phyloP scores from a whole-genome alignment of 768 basidiomycete genomes.

The Trametes maxima region DNA sequence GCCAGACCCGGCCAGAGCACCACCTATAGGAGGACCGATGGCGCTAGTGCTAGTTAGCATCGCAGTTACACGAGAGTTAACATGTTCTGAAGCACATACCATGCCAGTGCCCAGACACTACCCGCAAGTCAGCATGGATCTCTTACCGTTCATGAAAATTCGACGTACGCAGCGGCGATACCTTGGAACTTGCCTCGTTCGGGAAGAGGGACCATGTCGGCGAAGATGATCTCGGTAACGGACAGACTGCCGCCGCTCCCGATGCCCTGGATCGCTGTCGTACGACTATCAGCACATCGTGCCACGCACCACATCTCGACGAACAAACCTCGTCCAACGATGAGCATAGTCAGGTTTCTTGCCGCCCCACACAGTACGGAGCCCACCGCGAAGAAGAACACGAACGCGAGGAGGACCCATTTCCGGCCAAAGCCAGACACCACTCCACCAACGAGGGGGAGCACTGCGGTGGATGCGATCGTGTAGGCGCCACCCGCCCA shows the following conservation, averaged over 20 bases:
- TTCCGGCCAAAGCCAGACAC: conserved; percentile 18
- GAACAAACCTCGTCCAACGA: conserved; percentile 37
- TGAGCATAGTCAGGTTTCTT: conserved; percentile 42
- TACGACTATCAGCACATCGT: not conserved
- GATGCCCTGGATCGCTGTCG: conserved; percentile 28
- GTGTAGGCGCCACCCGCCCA: conserved; percentile 38
- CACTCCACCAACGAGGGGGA: conserved; percentile 38
- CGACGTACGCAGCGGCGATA: conserved; percentile 18
- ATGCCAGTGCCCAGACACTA: conserved; percentile 23
- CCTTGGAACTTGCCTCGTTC: conserved; percentile 39
- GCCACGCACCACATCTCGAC: not conserved
- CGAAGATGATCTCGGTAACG: conserved; percentile 28
- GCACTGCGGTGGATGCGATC: conserved; percentile 38
- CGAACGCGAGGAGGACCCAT: conserved; percentile 31
- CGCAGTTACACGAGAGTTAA: not conserved
- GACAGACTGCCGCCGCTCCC: conserved; percentile 30
- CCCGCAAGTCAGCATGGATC: not conserved
- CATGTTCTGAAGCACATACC: not conserved
- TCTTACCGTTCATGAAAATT: too few relatives aligned
- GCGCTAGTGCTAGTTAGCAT: not conserved
- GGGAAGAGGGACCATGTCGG: conserved; percentile 30
- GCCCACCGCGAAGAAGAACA: conserved; percentile 41
- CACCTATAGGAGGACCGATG: conserved; percentile 35
- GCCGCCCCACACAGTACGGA: conserved; percentile 43
- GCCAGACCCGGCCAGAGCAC: conserved; percentile 24